Conservation (phyloP, 2,329 filamentous ascomycete species). For the Sphaerulina vaccinii region DNA sequence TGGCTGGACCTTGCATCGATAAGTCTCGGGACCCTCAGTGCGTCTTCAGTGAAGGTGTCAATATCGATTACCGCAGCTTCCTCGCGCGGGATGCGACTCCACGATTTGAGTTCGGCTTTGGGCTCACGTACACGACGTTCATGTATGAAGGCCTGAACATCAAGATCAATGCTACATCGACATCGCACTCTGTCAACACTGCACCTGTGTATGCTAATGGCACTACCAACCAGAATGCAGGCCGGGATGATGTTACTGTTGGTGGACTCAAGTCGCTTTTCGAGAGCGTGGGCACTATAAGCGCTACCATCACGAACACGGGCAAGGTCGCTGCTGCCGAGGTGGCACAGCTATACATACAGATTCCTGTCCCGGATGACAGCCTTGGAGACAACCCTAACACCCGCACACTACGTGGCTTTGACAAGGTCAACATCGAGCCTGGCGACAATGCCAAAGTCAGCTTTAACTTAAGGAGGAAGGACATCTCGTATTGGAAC, state of each 20-base stretch:
- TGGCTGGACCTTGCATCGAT: slow-evolving; percentile 39
- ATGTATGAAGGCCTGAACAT: slow-evolving; percentile 35
- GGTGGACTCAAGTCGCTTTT: slow-evolving; percentile 44
- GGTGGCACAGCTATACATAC: slow-evolving; percentile 51
- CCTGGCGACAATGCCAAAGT: slow-evolving; percentile 36
- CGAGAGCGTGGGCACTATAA: slow-evolving; percentile 50
- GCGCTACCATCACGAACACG: slow-evolving; percentile 53
- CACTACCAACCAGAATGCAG: slow-evolving; percentile 31
- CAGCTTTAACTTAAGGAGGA: slow-evolving; percentile 41
- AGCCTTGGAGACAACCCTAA: slow-evolving; percentile 51
- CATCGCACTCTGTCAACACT: slow-evolving; percentile 18
- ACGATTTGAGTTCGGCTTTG: slow-evolving; percentile 39
- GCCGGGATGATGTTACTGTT: slow-evolving; percentile 24
- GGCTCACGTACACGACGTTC: slow-evolving; percentile 40
- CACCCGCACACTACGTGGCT: slow-evolving; percentile 36
- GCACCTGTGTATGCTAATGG: slow-evolving; percentile 33
- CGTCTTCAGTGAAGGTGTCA: slow-evolving; percentile 39
- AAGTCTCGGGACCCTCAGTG: slow-evolving; percentile 31
- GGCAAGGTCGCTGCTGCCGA: slow-evolving; percentile 51
- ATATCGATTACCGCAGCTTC: slow-evolving; percentile 41
- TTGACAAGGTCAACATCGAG: slow-evolving; percentile 34
- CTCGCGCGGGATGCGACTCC: slow-evolving; percentile 34
- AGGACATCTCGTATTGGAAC: slow-evolving; percentile 54
- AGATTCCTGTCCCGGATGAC: slow-evolving; percentile 41
- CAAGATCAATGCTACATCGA: slow-evolving; percentile 31